A percentile compares a stretch with the other conserved stretches of the same genome.
phyloP scores from a whole-genome alignment of 2,329 filamentous ascomycete species.

The Atkinsonella hypoxylon region DNA sequence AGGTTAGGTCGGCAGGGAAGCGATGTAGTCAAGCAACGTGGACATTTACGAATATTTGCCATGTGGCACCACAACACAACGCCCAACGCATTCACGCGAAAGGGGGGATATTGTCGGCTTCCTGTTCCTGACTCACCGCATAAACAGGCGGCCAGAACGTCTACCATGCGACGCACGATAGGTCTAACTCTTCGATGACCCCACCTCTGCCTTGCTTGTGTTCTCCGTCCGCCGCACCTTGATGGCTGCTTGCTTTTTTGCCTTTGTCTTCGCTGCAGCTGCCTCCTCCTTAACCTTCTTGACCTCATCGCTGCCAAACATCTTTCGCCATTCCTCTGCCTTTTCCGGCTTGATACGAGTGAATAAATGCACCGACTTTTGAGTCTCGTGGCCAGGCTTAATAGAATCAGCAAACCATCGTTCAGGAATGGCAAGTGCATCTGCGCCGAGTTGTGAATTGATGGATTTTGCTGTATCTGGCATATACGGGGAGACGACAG shows the following conservation, averaged over 20 bases:
- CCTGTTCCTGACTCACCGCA: no score
- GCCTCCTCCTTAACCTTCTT: constrained; percentile 49
- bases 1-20: no score
- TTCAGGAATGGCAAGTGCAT: constrained; percentile 44
- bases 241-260: background rate
- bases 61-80: no score
- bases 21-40: no score
- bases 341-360: constrained; percentile 62
- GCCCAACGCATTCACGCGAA: no score
- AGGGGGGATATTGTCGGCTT: no score
- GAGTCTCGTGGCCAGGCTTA: constrained; percentile 59
- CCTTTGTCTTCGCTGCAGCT: constrained; percentile 8
- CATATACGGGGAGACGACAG: constrained; percentile 63
- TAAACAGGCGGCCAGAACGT: no score
- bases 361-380: constrained; percentile 62
- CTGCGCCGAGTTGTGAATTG: constrained; percentile 53
- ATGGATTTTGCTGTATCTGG: constrained; percentile 58
- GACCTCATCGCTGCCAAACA: constrained; percentile 45
- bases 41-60: no score
- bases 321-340: constrained; percentile 62
- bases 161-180: no score
- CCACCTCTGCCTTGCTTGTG: no score
- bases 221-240: background rate
- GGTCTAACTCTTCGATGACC: no score
- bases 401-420: constrained; percentile 45